Percentiles rank a stretch among this genome's conserved stretches.
phyloP scores from a whole-genome alignment of 1,139 yeast species.

The Pichia sp. region DNA sequence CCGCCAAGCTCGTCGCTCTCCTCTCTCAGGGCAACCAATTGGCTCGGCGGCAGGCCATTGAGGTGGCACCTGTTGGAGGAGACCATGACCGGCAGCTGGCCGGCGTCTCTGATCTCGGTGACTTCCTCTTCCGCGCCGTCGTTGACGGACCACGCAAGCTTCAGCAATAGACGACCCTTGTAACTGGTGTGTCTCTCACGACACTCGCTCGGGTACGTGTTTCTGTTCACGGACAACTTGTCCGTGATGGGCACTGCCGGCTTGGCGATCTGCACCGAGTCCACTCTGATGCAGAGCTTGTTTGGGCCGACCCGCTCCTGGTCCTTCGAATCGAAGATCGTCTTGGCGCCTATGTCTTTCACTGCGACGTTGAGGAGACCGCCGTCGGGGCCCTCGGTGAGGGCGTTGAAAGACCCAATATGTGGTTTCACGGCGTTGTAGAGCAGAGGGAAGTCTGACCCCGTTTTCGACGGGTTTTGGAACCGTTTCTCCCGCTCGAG shows the following conservation, averaged over 20 bases:
- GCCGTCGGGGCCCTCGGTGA: slow-evolving; percentile 87
- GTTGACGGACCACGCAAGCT: slow-evolving; percentile 80
- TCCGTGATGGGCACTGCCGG: slow-evolving; percentile 75
- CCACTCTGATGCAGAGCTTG: slow-evolving; percentile 74
- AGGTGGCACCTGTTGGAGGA: slow-evolving; percentile 88
- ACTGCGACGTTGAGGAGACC: slow-evolving; percentile 84
- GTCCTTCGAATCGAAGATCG: slow-evolving; percentile 77
- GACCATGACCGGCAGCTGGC: slow-evolving; percentile 88
- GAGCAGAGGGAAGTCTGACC: slow-evolving; percentile 75
- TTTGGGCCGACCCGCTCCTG: slow-evolving; percentile 65
- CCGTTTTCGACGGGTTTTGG: slow-evolving; percentile 83
- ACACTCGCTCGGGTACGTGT: slow-evolving; percentile 82
- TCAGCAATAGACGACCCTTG: slow-evolving; percentile 68
- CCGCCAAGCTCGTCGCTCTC: slow-evolving; percentile 97
- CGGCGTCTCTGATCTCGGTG: slow-evolving; percentile 84
- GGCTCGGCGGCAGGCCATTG: slow-evolving; percentile 74
- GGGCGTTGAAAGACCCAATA: slow-evolving; percentile 91
- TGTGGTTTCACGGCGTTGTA: slow-evolving; percentile 92
- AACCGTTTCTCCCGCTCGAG: slow-evolving; percentile 83
- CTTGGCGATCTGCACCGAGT: slow-evolving; percentile 78
- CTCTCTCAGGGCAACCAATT: slow-evolving; percentile 73
- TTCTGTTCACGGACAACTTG: slow-evolving; percentile 73
- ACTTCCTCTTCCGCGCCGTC: slow-evolving; percentile 69
- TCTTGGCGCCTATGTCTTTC: slow-evolving; percentile 80
- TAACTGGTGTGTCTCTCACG: slow-evolving; percentile 84